These are phyloP conservation scores for Podila verticillata DNA, from an alignment of 192 early-diverging fungal species.

Conservation along the genomic window DNA sequence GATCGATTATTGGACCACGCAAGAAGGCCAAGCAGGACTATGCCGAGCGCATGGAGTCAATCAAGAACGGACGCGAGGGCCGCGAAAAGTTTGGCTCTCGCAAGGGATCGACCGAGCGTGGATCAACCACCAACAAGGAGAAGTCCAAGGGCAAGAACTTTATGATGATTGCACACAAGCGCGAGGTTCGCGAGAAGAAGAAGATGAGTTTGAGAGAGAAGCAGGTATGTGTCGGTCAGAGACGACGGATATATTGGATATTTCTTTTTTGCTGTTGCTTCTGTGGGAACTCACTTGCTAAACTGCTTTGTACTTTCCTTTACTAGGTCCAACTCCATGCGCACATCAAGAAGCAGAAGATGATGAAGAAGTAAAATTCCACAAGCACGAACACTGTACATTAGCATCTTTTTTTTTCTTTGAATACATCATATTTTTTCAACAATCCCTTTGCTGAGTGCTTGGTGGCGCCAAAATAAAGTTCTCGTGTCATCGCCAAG, in stretches of 20 bases:
- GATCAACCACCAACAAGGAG: conserved; percentile 88
- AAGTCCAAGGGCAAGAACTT: conserved; percentile 95
- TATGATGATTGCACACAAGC: conserved; percentile 97
- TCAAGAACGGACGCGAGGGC: conserved; percentile 90
- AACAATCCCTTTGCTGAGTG: neutral
- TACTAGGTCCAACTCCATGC: conserved; percentile 57
- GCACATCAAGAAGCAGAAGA: conserved; percentile 73
- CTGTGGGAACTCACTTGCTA: too few relatives aligned
- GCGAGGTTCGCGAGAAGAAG: conserved; percentile 75
- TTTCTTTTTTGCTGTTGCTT: neutral
- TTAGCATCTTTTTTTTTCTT: neutral
- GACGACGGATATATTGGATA: too few relatives aligned
- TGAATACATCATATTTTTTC: neutral
- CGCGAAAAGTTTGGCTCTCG: conserved; percentile 90
- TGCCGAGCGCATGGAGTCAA: conserved; percentile 88
- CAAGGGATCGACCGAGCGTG: conserved; percentile 84
- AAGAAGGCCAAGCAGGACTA: conserved; percentile 92
- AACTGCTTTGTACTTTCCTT: neutral
- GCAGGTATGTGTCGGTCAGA: conserved; percentile 52
- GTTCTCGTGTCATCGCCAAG: neutral
- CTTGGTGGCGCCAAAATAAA: neutral
- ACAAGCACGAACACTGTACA: neutral
- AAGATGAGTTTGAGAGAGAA: conserved; percentile 82
- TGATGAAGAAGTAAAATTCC: conserved; percentile 58
- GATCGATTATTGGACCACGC: conserved; percentile 65